Base-by-base conservation (phyloP, 306 rosid genomes). In the Rosa rugosa region DNA sequence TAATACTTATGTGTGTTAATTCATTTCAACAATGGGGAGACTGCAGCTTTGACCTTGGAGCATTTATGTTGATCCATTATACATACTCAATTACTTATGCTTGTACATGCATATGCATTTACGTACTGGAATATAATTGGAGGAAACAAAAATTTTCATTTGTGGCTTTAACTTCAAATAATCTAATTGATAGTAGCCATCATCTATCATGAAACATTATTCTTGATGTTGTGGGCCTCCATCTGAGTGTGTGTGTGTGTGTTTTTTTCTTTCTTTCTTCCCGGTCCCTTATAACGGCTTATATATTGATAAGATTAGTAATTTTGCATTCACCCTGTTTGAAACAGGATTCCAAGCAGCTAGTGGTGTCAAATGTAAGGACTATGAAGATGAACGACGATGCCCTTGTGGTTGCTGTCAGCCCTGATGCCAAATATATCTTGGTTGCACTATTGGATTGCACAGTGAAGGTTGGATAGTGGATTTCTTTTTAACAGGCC, bases 351-450 rank as follows among this genome's bases (percentile, higher is more conserved):
- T 76, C 94, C 71, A 93, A 88, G 87, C 89, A 83, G 57, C 94
- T 91, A 11, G 64, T 46, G 41, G 77, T 90, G 76, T 81, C 97
- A 80, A 91, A 86, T 87, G 91, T 90, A 80, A 85, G 83, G 79
- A 86, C 92, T 44, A 67, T 90, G 98, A 95, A 85, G 84, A 91
- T 95, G 97, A 91, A 90, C 51, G 97, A 90, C 78, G 99, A 95
- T 57, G 98, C 87, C 75, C 90, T 91, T 71, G 92, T 85, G 50
- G 89, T 93, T 84, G 88, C 91, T 83, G 85, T 91, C 47, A 95
- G 98, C 81, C 99, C 99, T 36, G 98, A 92, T 88, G 87, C 90
- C 59, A 95, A 95, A 81, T 95, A 89, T 85, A 80, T 95, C 76
- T 94, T 94, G 49, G 91, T 85, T 80, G 97, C 99, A 20, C 83